phyloP scores from a whole-genome alignment of 1,139 yeast genomes.

The Taphrina pruni region DNA sequence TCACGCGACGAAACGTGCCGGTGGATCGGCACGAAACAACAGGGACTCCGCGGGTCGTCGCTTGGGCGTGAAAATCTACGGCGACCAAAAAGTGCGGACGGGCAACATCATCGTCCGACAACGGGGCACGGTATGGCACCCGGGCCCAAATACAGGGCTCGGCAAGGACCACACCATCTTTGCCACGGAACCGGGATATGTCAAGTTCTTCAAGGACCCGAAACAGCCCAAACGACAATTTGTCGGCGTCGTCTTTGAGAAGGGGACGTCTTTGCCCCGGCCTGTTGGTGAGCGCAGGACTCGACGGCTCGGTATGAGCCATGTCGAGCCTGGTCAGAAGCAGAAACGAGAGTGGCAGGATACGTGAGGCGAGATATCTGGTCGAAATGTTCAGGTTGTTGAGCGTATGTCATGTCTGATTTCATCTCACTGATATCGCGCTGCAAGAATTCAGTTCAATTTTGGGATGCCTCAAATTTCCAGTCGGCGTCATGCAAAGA shows the following conservation, averaged over 20 bases:
- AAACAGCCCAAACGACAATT: slow-evolving; percentile 92
- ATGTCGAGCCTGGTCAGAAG: slow-evolving; percentile 31
- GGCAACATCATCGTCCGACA: slow-evolving; percentile 96
- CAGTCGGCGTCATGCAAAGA: too few relatives aligned
- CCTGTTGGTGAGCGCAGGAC: slow-evolving; percentile 87
- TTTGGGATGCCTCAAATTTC: too few relatives aligned
- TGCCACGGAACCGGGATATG: slow-evolving; percentile 92
- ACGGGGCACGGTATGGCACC: slow-evolving; percentile 94
- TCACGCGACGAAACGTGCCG: slow-evolving; percentile 90
- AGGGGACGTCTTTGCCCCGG: slow-evolving; percentile 72
- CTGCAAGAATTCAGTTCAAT: too few relatives aligned
- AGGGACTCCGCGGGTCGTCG: slow-evolving; percentile 96
- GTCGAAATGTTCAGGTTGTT: too few relatives aligned
- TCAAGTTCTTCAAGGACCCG: slow-evolving; percentile 91
- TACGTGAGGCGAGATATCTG: neutral
- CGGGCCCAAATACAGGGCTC: slow-evolving; percentile 89
- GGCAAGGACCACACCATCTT: slow-evolving; percentile 93
- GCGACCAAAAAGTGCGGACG: slow-evolving; percentile 55
- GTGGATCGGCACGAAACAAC: slow-evolving; percentile 91
- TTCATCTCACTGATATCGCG: too few relatives aligned
- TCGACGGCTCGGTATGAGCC: slow-evolving; percentile 72
- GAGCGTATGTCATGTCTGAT: too few relatives aligned
- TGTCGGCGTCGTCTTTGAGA: slow-evolving; percentile 80
- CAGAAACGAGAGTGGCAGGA: slow-evolving; percentile 33
- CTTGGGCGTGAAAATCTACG: slow-evolving; percentile 86